Percentiles rank a stretch among this genome's conserved stretches.
phyloP scores from a whole-genome alignment of 202 grass and related monocot species.

The Brachypodium distachyon region DNA sequence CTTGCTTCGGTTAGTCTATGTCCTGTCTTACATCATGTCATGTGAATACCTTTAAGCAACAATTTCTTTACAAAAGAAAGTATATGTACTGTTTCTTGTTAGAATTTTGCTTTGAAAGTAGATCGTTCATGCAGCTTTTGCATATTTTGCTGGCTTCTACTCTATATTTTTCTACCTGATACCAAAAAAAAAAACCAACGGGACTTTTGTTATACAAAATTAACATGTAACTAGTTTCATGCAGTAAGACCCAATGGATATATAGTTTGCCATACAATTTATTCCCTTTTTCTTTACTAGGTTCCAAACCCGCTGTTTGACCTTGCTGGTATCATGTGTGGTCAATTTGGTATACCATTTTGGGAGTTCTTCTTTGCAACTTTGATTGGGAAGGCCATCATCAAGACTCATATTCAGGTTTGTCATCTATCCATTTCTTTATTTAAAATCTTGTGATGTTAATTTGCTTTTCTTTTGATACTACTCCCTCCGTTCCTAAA shows the following conservation, averaged over 20 bases:
- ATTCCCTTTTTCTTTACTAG: conserved; percentile 26
- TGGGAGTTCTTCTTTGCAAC: conserved; percentile 99
- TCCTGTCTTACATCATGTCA: not conserved
- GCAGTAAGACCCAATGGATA: not conserved
- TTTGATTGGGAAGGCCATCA: conserved; percentile 85
- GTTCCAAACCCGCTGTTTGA: conserved; percentile 96
- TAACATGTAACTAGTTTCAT: not conserved
- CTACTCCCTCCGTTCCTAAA: not conserved
- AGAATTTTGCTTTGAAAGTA: conserved; percentile 6
- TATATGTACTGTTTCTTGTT: not conserved
- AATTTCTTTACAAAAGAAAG: not conserved
- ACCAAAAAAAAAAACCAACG: conserved; percentile 1
- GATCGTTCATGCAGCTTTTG: not conserved
- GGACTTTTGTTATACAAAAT: not conserved
- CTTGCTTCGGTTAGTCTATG: conserved; percentile 84
- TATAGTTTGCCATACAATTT: not conserved
- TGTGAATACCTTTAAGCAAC: not conserved
- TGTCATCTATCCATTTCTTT: not conserved
- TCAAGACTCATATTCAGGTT: conserved; percentile 99
- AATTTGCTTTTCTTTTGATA: conserved; percentile 3
- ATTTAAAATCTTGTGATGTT: not conserved
- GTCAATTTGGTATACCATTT: conserved; percentile 93
- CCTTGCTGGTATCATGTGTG: conserved; percentile 98
- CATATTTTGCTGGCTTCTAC: not conserved
- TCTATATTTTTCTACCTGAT: not conserved